Evolutionary conservation across 2,329 filamentous ascomycete species (phyloP).

Genomic region (Arachnomyces sp.): DNA sequence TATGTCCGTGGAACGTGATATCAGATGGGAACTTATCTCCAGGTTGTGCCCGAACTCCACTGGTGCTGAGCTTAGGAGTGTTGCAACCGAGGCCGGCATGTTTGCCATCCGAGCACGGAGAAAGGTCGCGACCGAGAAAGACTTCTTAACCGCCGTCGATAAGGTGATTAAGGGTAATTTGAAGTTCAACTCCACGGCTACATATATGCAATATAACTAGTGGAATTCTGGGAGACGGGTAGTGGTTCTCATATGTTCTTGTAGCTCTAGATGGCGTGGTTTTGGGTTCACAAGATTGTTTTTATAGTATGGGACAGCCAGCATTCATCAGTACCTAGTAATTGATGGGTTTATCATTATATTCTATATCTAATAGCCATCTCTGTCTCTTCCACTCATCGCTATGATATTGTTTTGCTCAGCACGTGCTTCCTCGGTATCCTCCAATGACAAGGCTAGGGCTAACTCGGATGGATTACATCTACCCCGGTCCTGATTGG

Average conservation of each 20-base stretch:
- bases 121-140: slow-evolving; percentile 98
- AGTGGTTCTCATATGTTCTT: slow-evolving; percentile 2
- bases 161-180: slow-evolving; percentile 99
- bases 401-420: slow-evolving; percentile 1
- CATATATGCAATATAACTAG: slow-evolving; percentile 99
- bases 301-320: too few species aligned
- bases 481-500: slow-evolving; percentile 28
- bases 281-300: too few species aligned
- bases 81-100: slow-evolving; percentile 98
- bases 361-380: slow-evolving; percentile 1
- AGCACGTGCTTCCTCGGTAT: slow-evolving; percentile 21
- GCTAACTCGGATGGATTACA: slow-evolving; percentile 31
- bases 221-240: slow-evolving; percentile 6
- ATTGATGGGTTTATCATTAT: slow-evolving; percentile 6
- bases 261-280: too few species aligned
- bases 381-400: slow-evolving; percentile 11
- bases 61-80: slow-evolving; percentile 88
- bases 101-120: slow-evolving; percentile 89
- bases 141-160: slow-evolving; percentile 94
- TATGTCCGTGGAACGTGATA: slow-evolving; percentile 98
- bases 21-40: slow-evolving; percentile 97
- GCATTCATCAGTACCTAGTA: too few species aligned
- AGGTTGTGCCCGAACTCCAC: slow-evolving; percentile 95
- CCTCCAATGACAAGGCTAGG: slow-evolving; percentile 23
- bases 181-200: slow-evolving; percentile 98